Conservation (phyloP, 352 stramenopile genomes). For the Pythium scleroteichum region DNA sequence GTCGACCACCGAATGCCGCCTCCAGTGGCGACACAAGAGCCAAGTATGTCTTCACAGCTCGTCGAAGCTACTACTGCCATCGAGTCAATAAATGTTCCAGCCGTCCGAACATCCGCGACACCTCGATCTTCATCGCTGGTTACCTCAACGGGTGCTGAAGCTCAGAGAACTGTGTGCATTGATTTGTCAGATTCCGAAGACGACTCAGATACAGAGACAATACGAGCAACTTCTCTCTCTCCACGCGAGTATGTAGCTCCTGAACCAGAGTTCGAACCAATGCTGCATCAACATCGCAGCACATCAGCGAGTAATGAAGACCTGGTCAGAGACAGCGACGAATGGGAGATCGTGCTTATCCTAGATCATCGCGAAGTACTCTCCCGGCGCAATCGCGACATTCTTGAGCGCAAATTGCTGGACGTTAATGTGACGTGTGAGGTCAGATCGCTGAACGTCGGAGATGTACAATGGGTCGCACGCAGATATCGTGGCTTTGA, state of each 20-base stretch:
- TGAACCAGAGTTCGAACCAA: slow-evolving; percentile 11
- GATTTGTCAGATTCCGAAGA: slow-evolving; percentile 49
- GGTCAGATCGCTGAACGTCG: slow-evolving; percentile 70
- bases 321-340: slow-evolving; percentile 39
- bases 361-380: slow-evolving; percentile 85
- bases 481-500: slow-evolving; percentile 37
- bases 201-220: slow-evolving; percentile 22
- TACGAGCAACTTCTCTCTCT: slow-evolving; percentile 20
- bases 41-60: neutral
- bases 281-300: neutral
- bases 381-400: slow-evolving; percentile 65
- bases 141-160: neutral
- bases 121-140: neutral
- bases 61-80: neutral
- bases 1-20: neutral
- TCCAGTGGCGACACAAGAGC: neutral
- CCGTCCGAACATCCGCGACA: neutral
- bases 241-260: neutral
- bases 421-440: slow-evolving; percentile 81
- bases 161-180: slow-evolving; percentile 29
- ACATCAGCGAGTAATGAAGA: neutral
- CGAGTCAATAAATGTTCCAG: neutral
- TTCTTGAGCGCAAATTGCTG: slow-evolving; percentile 80
- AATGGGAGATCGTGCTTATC: slow-evolving; percentile 78
- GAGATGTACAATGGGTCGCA: slow-evolving; percentile 80